Percentiles rank a stretch among this genome's conserved stretches.
These are phyloP conservation scores for Ottelia alismoides DNA, from an alignment of 106 monocot genomes.

Conservation along the genomic window DNA sequence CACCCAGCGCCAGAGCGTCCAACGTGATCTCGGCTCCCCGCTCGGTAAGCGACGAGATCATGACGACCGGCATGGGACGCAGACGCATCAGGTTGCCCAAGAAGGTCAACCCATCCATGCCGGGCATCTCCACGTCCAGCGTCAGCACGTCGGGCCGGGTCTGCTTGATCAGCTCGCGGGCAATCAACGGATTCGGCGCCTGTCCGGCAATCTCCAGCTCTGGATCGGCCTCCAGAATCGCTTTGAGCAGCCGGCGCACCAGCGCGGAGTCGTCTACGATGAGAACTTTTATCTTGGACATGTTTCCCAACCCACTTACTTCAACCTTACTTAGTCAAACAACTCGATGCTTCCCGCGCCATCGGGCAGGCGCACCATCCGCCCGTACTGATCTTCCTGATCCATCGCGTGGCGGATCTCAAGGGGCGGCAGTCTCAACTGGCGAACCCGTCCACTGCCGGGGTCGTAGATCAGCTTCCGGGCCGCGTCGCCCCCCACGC, in stretches of 20 bases:
- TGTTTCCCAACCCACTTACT: no score
- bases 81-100: neutral
- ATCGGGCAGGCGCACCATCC: no score
- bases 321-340: no score
- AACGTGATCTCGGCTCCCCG: neutral
- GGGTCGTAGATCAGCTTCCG: no score
- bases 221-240: neutral
- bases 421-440: no score
- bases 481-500: no score
- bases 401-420: no score
- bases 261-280: neutral
- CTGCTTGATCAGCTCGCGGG: neutral
- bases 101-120: neutral
- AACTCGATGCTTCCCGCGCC: no score
- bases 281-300: no score
- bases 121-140: neutral
- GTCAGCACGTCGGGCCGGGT: neutral
- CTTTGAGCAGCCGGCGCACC: neutral
- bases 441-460: no score
- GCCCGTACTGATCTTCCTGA: no score
- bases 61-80: neutral
- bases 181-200: neutral
- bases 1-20: neutral
- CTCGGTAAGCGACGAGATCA: neutral
- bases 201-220: neutral